These are phyloP conservation scores for Dorcoceras hygrometricum DNA, from an alignment of 257 asterid genomes.

Conservation along the genomic window DNA sequence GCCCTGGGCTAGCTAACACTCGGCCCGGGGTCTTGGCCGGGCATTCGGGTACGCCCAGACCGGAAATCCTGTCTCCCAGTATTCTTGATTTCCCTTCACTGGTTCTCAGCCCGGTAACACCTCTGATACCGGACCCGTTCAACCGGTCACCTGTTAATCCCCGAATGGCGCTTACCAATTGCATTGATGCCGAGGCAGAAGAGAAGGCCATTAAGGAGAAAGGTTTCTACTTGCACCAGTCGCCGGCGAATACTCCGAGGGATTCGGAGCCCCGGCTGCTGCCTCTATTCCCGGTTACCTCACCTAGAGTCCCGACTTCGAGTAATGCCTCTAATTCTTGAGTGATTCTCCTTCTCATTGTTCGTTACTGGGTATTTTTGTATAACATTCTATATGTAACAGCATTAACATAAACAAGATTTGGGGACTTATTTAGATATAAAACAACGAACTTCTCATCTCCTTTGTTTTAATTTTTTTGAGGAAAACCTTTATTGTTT, in stretches of 20 bases:
- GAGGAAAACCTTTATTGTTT: no score
- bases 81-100: slow-evolving; percentile 82
- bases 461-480: slow-evolving; percentile 18
- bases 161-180: background rate
- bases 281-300: slow-evolving; percentile 80
- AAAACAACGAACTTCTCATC: slow-evolving; percentile 35
- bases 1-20: slow-evolving; percentile 43
- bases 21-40: slow-evolving; percentile 37
- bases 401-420: slow-evolving; percentile 4
- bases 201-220: slow-evolving; percentile 74
- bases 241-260: slow-evolving; percentile 77
- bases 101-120: slow-evolving; percentile 87
- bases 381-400: slow-evolving; percentile 13
- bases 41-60: slow-evolving; percentile 58
- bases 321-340: slow-evolving; percentile 44
- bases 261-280: slow-evolving; percentile 84
- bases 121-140: slow-evolving; percentile 82
- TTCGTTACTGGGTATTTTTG: slow-evolving; percentile 14
- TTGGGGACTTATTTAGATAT: background rate
- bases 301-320: slow-evolving; percentile 37
- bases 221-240: slow-evolving; percentile 76
- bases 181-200: slow-evolving; percentile 57
- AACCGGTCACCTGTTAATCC: slow-evolving; percentile 34
- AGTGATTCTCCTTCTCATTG: slow-evolving; percentile 29
- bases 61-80: slow-evolving; percentile 76